Percentiles rank a stretch among this genome's conserved stretches.
phyloP scores from a whole-genome alignment of 352 stramenopile species.

The Phytophthora pisi region DNA sequence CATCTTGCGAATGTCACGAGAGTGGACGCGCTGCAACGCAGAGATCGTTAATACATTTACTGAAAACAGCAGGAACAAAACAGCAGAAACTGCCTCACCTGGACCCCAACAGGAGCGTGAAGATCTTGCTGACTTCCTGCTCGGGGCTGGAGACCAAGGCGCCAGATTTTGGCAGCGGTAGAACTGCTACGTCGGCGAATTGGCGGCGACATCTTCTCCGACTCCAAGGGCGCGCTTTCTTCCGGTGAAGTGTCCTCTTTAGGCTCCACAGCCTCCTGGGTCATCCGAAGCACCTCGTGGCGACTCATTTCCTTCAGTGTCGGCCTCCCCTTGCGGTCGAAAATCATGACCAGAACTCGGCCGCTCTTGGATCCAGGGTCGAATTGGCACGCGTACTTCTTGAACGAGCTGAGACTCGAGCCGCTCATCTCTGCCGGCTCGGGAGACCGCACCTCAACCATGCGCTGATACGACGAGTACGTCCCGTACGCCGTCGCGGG shows the following conservation, averaged over 20 bases:
- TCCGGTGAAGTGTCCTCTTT: constrained; percentile 20
- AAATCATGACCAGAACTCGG: constrained; percentile 49
- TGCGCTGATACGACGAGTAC: constrained; percentile 30
- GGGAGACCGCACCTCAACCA: constrained; percentile 20
- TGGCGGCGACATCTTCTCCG: constrained; percentile 8
- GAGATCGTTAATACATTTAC: background rate
- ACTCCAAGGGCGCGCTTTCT: constrained; percentile 5
- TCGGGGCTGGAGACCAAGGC: constrained; percentile 23
- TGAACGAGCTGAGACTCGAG: constrained; percentile 21
- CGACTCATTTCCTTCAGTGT: constrained; percentile 62
- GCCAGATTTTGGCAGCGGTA: constrained; percentile 27
- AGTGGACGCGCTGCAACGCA: constrained; percentile 50
- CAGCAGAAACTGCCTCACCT: constrained; percentile 15
- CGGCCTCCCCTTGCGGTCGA: constrained; percentile 48
- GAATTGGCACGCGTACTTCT: constrained; percentile 49
- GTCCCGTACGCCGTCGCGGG: constrained; percentile 34
- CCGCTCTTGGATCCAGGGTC: constrained; percentile 46
- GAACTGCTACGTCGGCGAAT: constrained; percentile 32
- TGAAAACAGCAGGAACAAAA: background rate
- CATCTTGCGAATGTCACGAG: constrained; percentile 71
- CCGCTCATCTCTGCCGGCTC: constrained; percentile 15
- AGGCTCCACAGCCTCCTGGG: constrained; percentile 49
- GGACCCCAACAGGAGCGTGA: constrained; percentile 33
- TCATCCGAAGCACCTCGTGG: constrained; percentile 60
- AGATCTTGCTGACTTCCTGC: constrained; percentile 25